A percentile compares a stretch with the other conserved stretches of the same genome.
These are phyloP conservation scores for Melanopsichium pennsylvanicum DNA, from an alignment of 1,284 basidiomycete genomes.

Conservation along the genomic window DNA sequence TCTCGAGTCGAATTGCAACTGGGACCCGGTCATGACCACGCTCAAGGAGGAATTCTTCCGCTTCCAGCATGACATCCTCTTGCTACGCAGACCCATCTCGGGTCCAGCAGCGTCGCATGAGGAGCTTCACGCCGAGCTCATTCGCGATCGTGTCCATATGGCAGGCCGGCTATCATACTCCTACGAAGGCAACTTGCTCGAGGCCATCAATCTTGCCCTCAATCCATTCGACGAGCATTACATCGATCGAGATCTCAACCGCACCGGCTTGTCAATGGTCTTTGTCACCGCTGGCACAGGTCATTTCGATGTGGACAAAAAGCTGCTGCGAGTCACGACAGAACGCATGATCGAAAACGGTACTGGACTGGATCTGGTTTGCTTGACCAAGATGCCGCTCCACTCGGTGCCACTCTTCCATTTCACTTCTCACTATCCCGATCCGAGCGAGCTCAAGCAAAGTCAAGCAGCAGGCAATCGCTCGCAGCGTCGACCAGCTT, in stretches of 20 bases:
- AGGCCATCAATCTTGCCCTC: constrained; percentile 89
- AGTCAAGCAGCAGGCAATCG: constrained; percentile 11
- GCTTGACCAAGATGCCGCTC: constrained; percentile 88
- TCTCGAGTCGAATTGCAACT: constrained; percentile 84
- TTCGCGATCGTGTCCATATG: constrained; percentile 54
- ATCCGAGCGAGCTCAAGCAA: constrained; percentile 35
- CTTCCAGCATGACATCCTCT: constrained; percentile 64
- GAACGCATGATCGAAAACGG: constrained; percentile 96
- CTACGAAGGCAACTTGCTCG: constrained; percentile 92
- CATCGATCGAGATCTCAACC: constrained; percentile 89
- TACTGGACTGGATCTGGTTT: constrained; percentile 86
- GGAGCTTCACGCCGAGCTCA: constrained; percentile 50
- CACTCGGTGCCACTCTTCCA: constrained; percentile 74
- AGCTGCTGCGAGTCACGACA: constrained; percentile 87
- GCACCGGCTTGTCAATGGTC: constrained; percentile 87
- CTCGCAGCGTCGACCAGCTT: constrained; percentile 11
- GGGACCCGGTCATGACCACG: constrained; percentile 83
- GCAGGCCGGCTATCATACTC: constrained; percentile 80
- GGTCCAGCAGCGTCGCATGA: constrained; percentile 51
- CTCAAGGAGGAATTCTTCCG: constrained; percentile 76
- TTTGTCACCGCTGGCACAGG: constrained; percentile 93
- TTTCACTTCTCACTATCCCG: constrained; percentile 52
- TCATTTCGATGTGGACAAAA: constrained; percentile 90
- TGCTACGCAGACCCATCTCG: constrained; percentile 51
- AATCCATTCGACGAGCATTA: constrained; percentile 95